phyloP scores from a whole-genome alignment of 352 stramenopile genomes.

The Globisporangium paroecandrum region DNA sequence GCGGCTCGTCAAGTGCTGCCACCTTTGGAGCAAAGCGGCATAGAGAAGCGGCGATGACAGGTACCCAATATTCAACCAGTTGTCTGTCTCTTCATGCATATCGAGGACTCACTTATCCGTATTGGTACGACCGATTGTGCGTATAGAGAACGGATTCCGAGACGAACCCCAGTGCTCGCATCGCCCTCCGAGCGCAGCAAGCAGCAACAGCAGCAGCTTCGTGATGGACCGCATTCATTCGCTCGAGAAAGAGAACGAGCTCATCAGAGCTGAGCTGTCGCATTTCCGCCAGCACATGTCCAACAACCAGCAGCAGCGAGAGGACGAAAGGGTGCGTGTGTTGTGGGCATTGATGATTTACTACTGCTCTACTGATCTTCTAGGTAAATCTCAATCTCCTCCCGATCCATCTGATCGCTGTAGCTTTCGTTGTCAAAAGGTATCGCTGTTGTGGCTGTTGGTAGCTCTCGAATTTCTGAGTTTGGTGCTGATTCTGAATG shows the following conservation, averaged over 20 bases:
- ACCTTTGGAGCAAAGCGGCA: background rate
- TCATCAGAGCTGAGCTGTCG: conserved; percentile 47
- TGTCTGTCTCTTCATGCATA: background rate
- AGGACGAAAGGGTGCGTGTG: conserved; percentile 50
- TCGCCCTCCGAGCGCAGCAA: conserved; percentile 2
- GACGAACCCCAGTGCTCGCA: conserved; percentile 10
- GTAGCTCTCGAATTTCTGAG: background rate
- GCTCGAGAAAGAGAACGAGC: conserved; percentile 61
- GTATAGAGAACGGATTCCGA: conserved; percentile 11
- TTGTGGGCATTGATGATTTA: background rate
- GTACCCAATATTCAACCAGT: background rate
- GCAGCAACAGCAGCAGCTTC: conserved; percentile 1
- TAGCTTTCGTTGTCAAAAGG: conserved; percentile 27
- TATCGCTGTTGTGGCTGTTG: background rate
- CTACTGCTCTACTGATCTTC: too few relatives aligned
- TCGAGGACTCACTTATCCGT: too few relatives aligned
- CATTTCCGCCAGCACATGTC: conserved; percentile 51
- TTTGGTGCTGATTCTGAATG: background rate
- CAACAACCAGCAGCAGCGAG: conserved; percentile 54
- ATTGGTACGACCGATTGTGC: background rate
- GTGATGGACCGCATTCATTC: conserved; percentile 36
- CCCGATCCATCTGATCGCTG: background rate
- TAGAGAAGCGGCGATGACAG: background rate
- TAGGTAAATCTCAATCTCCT: background rate
- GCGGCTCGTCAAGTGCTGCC: background rate